A percentile compares a stretch with the other conserved stretches of the same genome.
These are phyloP conservation scores for Tillandsia fasciculata DNA, from an alignment of 176 grass and related monocot species.

Conservation along the genomic window DNA sequence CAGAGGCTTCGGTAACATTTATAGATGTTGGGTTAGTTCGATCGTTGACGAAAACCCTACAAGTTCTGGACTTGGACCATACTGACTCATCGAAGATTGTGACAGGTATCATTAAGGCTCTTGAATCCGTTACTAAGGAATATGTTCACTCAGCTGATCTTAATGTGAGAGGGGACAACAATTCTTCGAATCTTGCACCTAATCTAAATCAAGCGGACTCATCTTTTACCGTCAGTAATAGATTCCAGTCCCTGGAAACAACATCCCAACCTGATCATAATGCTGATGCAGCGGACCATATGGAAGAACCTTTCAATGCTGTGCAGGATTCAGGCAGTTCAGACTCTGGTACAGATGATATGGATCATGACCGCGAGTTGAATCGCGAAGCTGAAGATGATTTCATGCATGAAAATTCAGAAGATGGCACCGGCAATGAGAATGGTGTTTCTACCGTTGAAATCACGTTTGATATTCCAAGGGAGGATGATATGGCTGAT, in stretches of 20 bases:
- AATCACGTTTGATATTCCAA: constrained; percentile 84
- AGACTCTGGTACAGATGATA: constrained; percentile 74
- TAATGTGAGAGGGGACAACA: constrained; percentile 49
- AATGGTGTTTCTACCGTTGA: constrained; percentile 71
- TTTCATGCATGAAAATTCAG: constrained; percentile 91
- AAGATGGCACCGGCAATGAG: constrained; percentile 64
- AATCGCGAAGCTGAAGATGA: constrained; percentile 75
- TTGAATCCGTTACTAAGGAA: constrained; percentile 89
- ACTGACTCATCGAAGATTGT: constrained; percentile 89
- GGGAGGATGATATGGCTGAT: constrained; percentile 80
- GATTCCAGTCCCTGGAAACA: constrained; percentile 60
- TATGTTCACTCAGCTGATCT: constrained; percentile 67
- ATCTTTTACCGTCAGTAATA: constrained; percentile 31
- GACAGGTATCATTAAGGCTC: constrained; percentile 66
- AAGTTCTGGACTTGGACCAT: constrained; percentile 85
- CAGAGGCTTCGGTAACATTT: constrained; percentile 83
- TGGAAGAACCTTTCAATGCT: constrained; percentile 45
- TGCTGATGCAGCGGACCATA: constrained; percentile 52
- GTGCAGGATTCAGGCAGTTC: constrained; percentile 49
- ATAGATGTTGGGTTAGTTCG: constrained; percentile 80
- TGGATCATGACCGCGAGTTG: constrained; percentile 77
- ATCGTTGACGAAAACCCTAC: constrained; percentile 49
- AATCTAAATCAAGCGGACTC: constrained; percentile 42
- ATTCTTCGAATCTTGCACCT: constrained; percentile 37
- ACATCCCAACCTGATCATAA: constrained; percentile 45